A percentile compares a stretch with the other conserved stretches of the same genome.
Conservation (phyloP, 176 grass and related monocot species). For the Thinopyrum elongatum region DNA sequence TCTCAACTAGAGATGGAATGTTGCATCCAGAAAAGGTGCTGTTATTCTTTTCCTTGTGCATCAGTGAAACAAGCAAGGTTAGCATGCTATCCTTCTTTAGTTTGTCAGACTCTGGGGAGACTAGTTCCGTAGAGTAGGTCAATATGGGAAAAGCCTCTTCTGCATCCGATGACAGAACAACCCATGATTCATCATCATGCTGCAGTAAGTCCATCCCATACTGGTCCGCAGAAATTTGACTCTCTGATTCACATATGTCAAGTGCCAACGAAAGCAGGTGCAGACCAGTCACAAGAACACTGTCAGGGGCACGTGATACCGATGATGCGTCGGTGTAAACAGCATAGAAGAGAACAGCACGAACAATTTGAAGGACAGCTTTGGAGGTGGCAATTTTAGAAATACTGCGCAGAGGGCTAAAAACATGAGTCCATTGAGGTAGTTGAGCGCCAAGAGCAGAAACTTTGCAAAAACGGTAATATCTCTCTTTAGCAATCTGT, state of each 20-base stretch:
- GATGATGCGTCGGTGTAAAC: conserved; percentile 40
- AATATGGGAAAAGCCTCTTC: conserved; percentile 63
- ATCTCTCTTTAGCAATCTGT: conserved; percentile 95
- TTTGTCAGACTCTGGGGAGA: conserved; percentile 43
- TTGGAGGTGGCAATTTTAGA: conserved; percentile 79
- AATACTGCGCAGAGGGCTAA: conserved; percentile 56
- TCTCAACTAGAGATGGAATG: conserved; percentile 74
- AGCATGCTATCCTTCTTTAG: conserved; percentile 65
- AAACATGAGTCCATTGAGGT: conserved; percentile 73
- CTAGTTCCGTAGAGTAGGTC: conserved; percentile 57
- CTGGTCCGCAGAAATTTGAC: conserved; percentile 24
- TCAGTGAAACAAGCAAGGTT: conserved; percentile 71
- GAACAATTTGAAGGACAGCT: conserved; percentile 71
- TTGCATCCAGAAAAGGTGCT: conserved; percentile 56
- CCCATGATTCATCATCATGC: conserved; percentile 58
- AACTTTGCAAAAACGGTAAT: conserved; percentile 81
- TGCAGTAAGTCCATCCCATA: conserved; percentile 42
- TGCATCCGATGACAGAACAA: conserved; percentile 38
- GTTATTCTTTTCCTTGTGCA: conserved; percentile 82
- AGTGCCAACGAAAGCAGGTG: conserved; percentile 83
- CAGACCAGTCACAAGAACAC: conserved; percentile 75
- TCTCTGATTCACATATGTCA: conserved; percentile 75
- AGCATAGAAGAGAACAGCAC: conserved; percentile 77
- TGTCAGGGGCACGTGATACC: conserved; percentile 65
- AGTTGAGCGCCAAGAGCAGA: conserved; percentile 75